These are phyloP conservation scores for Vigna radiata DNA, from an alignment of 306 rosid genomes.

Conservation along the genomic window DNA sequence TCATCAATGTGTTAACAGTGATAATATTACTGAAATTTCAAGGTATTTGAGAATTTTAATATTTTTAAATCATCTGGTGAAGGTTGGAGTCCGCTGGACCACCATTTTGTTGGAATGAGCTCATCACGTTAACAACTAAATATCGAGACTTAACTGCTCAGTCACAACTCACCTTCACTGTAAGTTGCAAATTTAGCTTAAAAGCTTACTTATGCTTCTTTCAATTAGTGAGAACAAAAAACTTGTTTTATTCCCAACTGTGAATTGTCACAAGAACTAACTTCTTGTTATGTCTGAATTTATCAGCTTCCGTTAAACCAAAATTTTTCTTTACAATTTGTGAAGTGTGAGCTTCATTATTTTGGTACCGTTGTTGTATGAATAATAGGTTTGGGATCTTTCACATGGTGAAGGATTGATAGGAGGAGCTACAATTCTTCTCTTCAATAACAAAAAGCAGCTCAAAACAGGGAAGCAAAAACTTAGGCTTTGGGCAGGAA, in stretches of 20 bases:
- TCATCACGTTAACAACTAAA: conserved; percentile 82
- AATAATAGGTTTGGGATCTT: conserved; percentile 91
- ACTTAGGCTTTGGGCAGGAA: conserved; percentile 95
- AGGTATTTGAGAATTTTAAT: conserved; percentile 34
- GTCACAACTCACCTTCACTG: conserved; percentile 89
- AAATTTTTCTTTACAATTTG: conserved; percentile 7
- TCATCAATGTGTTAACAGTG: background rate
- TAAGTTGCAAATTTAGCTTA: conserved; percentile 53
- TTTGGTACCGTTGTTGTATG: conserved; percentile 29
- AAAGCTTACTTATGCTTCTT: conserved; percentile 30
- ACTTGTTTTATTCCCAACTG: conserved; percentile 4
- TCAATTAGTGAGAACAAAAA: conserved; percentile 17
- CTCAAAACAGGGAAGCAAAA: conserved; percentile 97
- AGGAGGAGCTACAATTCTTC: conserved; percentile 96
- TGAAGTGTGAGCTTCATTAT: conserved; percentile 6
- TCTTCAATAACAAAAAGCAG: conserved; percentile 86
- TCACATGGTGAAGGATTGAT: conserved; percentile 90
- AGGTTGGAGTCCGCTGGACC: conserved; percentile 92
- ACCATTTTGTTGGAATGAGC: conserved; percentile 83
- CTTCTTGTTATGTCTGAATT: conserved; percentile 19
- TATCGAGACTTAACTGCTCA: conserved; percentile 92
- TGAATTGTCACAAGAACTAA: conserved; percentile 18
- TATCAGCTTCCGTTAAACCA: conserved; percentile 1
- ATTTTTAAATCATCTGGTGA: conserved; percentile 41
- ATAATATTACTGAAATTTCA: background rate